Evolutionary conservation across 495 filamentous ascomycete species (phyloP).

Genomic region (Aspergillus baeticus): DNA sequence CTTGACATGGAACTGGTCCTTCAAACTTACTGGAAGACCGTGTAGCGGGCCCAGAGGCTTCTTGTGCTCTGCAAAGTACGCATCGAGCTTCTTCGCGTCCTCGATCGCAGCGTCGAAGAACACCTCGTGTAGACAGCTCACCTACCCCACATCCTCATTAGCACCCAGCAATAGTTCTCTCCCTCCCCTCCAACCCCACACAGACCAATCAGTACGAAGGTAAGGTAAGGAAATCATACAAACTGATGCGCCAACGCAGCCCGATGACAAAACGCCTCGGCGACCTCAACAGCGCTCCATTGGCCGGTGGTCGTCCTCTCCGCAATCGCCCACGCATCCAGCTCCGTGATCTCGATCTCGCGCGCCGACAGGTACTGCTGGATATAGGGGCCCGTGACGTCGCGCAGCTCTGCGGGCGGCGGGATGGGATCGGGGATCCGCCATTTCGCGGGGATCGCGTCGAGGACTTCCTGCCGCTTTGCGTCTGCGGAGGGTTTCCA

Average conservation of each 20-base stretch:
- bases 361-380: slow-evolving; percentile 51
- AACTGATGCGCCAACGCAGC: slow-evolving; percentile 58
- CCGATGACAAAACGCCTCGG: slow-evolving; percentile 55
- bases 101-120: slow-evolving; percentile 62
- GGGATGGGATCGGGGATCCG: slow-evolving; percentile 47
- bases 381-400: slow-evolving; percentile 63
- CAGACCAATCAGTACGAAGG: neutral
- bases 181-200: too few species aligned
- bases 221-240: slow-evolving; percentile 23
- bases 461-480: slow-evolving; percentile 53
- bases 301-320: slow-evolving; percentile 43
- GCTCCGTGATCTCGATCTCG: slow-evolving; percentile 59
- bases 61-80: slow-evolving; percentile 47
- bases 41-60: slow-evolving; percentile 58
- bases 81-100: slow-evolving; percentile 59
- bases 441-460: slow-evolving; percentile 60
- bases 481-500: slow-evolving; percentile 47
- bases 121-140: slow-evolving; percentile 61
- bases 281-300: slow-evolving; percentile 51
- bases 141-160: slow-evolving; percentile 25
- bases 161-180: neutral
- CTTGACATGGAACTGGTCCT: slow-evolving; percentile 70
- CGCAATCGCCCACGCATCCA: slow-evolving; percentile 49
- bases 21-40: slow-evolving; percentile 64
- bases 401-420: slow-evolving; percentile 48